Percentiles rank a stretch among this genome's conserved stretches.
Evolutionary conservation across 2,329 filamentous ascomycete genomes (phyloP).

Genomic region (Lasiodiplodia hormozganensis): DNA sequence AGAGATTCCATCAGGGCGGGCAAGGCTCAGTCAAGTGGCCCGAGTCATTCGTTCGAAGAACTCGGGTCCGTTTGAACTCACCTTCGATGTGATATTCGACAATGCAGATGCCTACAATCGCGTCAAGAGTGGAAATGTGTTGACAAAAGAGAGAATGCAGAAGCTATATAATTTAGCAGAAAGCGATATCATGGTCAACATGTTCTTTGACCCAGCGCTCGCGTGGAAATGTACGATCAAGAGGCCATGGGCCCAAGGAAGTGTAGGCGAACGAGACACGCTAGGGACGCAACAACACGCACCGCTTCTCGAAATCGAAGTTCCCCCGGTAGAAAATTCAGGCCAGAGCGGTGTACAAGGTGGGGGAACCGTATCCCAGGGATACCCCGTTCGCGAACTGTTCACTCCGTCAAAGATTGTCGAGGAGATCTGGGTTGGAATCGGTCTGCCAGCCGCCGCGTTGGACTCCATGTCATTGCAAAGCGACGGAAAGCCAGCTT

Average conservation of each 20-base stretch:
- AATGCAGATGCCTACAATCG: not conserved
- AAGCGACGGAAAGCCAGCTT: too few relatives aligned
- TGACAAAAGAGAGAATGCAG: not conserved
- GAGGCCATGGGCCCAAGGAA: conserved; percentile 43
- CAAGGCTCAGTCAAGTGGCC: not conserved
- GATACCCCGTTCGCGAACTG: too few relatives aligned
- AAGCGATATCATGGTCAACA: conserved; percentile 34
- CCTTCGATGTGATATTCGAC: not conserved
- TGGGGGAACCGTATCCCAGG: too few relatives aligned
- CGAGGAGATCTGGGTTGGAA: too few relatives aligned
- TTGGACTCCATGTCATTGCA: too few relatives aligned
- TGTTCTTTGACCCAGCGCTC: conserved; percentile 55
- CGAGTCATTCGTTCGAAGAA: not conserved
- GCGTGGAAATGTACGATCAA: conserved; percentile 58
- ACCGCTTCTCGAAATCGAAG: conserved; percentile 39
- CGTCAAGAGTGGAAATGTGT: not conserved
- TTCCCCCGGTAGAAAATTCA: conserved; percentile 30
- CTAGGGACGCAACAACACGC: conserved; percentile 51
- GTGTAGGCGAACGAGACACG: conserved; percentile 47
- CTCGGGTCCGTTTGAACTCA: not conserved
- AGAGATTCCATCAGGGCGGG: not conserved
- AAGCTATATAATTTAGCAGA: not conserved
- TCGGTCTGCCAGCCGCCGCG: too few relatives aligned
- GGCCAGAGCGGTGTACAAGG: too few relatives aligned
- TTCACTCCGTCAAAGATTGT: too few relatives aligned